These are phyloP conservation scores for Lagenaria siceraria DNA, from an alignment of 306 rosid species.

Conservation along the genomic window DNA sequence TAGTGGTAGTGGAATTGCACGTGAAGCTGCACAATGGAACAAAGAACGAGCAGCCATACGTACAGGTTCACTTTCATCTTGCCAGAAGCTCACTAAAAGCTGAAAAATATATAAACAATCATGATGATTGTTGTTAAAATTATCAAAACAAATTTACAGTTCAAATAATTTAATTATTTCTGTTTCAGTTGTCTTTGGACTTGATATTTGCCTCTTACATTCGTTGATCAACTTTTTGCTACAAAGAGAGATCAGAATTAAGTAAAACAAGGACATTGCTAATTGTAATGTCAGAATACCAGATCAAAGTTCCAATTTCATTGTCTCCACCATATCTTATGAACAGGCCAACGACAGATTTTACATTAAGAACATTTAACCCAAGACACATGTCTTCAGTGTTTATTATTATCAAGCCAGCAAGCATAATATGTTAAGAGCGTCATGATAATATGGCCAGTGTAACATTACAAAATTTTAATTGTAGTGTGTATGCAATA, in stretches of 20 bases:
- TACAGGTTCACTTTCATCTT: slow-evolving; percentile 86
- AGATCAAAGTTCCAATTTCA: neutral
- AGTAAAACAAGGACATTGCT: neutral
- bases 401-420: neutral
- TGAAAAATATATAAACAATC: slow-evolving; percentile 21
- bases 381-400: neutral
- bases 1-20: slow-evolving; percentile 67
- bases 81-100: slow-evolving; percentile 99
- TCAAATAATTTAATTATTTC: neutral
- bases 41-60: slow-evolving; percentile 97
- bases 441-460: neutral
- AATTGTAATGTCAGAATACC: neutral
- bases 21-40: slow-evolving; percentile 94
- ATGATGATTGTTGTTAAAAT: neutral
- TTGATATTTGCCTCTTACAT: neutral
- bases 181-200: neutral
- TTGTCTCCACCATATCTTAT: neutral
- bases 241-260: neutral
- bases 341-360: neutral
- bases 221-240: neutral
- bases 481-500: neutral
- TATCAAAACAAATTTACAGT: neutral
- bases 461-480: neutral
- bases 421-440: too few relatives aligned
- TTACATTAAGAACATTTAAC: neutral